These are phyloP conservation scores for Mollisia scopiformis DNA, from an alignment of 2,329 filamentous ascomycete genomes.

Conservation along the genomic window DNA sequence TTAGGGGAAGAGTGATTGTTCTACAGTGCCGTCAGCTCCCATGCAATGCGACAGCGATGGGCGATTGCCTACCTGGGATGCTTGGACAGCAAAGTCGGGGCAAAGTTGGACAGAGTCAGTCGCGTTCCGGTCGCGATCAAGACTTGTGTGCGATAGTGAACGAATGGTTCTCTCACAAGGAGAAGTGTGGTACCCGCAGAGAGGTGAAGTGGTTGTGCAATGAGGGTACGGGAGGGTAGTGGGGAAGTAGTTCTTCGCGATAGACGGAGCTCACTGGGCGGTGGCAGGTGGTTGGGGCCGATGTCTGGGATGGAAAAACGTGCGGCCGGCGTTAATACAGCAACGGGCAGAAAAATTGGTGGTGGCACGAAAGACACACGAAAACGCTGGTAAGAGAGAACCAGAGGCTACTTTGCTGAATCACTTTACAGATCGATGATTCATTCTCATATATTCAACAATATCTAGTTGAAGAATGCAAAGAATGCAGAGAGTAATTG, in stretches of 20 bases:
- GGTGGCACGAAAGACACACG: background rate
- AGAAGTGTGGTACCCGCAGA: conserved; percentile 4
- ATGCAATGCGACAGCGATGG: background rate
- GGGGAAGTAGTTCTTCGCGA: background rate
- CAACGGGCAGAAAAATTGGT: too few species aligned
- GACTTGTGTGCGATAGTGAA: background rate
- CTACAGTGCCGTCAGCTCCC: background rate
- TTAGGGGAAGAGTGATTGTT: background rate
- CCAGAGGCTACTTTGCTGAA: background rate
- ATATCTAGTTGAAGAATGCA: too few species aligned
- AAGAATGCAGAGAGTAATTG: too few species aligned
- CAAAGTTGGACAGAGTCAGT: background rate
- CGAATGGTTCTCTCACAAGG: background rate
- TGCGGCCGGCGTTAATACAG: too few species aligned
- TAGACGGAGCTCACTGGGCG: background rate
- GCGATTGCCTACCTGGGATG: background rate
- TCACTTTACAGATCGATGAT: background rate
- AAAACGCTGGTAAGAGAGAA: background rate
- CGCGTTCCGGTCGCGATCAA: conserved; percentile 8
- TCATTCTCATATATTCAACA: background rate
- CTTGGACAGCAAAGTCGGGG: conserved; percentile 1
- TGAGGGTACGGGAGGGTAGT: background rate
- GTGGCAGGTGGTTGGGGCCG: background rate
- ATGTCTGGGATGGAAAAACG: background rate
- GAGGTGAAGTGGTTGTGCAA: background rate